These are phyloP conservation scores for Handroanthus guayacan DNA, from an alignment of 257 asterid genomes.

Conservation along the genomic window DNA sequence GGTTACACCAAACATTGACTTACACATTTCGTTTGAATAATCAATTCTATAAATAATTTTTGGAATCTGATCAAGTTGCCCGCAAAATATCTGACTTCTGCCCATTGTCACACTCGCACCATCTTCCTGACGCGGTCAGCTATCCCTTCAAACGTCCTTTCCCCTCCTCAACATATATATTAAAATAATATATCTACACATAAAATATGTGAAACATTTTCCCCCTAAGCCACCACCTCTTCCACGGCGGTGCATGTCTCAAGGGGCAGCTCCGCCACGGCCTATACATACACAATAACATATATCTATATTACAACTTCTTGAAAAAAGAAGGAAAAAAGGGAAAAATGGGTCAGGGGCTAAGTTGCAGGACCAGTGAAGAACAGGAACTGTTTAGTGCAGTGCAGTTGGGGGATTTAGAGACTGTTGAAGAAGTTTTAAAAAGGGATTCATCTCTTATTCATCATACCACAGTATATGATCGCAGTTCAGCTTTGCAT, in stretches of 20 bases:
- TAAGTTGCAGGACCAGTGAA: constrained; percentile 76
- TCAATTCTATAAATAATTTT: neutral
- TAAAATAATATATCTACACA: neutral
- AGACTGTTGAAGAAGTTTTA: constrained; percentile 54
- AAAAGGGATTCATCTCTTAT: constrained; percentile 55
- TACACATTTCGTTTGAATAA: neutral
- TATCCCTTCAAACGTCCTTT: constrained; percentile 32
- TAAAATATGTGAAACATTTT: neutral
- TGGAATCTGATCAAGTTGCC: constrained; percentile 54
- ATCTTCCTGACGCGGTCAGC: constrained; percentile 46
- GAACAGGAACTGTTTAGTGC: constrained; percentile 77
- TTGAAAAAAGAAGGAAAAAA: neutral
- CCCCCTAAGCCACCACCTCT: constrained; percentile 48
- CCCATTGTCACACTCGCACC: constrained; percentile 52
- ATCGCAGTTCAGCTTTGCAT: constrained; percentile 84
- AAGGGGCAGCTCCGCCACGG: constrained; percentile 43
- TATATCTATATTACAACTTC: neutral
- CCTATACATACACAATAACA: constrained; percentile 3
- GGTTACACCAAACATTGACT: constrained; percentile 5
- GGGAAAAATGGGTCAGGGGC: constrained; percentile 84
- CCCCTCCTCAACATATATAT: constrained; percentile 8
- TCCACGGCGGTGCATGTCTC: constrained; percentile 58
- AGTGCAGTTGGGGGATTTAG: constrained; percentile 78
- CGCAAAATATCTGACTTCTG: constrained; percentile 70
- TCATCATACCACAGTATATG: constrained; percentile 62